phyloP scores from a whole-genome alignment of 768 basidiomycete species.

The Tulasnella sp. region DNA sequence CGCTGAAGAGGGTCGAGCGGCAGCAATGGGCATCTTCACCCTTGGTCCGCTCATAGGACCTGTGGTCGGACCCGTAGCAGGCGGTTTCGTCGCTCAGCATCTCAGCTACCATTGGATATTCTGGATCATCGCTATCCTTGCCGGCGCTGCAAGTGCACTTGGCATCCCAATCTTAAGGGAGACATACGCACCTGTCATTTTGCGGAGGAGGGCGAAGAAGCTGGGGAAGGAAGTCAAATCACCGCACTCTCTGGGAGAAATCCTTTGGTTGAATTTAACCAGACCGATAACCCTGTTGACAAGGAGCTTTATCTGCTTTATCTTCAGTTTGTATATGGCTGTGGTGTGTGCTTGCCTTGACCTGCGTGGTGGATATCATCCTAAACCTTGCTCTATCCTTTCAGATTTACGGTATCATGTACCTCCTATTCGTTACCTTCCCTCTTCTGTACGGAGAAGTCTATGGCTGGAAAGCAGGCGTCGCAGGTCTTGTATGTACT shows the following conservation, averaged over 20 bases:
- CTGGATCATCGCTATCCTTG: conserved; percentile 23
- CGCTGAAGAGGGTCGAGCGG: conserved; percentile 19
- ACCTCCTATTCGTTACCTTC: conserved; percentile 66
- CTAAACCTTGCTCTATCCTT: neutral
- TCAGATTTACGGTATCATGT: conserved; percentile 47
- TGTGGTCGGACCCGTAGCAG: conserved; percentile 16
- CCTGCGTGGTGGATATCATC: neutral
- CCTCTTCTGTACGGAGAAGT: conserved; percentile 33
- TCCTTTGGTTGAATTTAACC: conserved; percentile 54
- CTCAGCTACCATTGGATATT: conserved; percentile 24
- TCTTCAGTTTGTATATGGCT: conserved; percentile 66
- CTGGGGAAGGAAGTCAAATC: conserved; percentile 36
- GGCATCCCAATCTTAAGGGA: conserved; percentile 56
- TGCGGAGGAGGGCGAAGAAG: conserved; percentile 42
- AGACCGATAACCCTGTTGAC: conserved; percentile 54
- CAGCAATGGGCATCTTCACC: conserved; percentile 25
- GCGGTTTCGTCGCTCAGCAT: conserved; percentile 22
- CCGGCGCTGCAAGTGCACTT: conserved; percentile 19
- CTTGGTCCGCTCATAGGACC: conserved; percentile 26
- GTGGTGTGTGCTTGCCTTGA: conserved; percentile 42
- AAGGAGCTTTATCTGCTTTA: conserved; percentile 59
- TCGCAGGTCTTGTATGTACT: conserved; percentile 40
- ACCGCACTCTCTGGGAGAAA: conserved; percentile 27
- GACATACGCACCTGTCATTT: conserved; percentile 68
- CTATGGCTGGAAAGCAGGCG: conserved; percentile 42